A percentile compares a stretch with the other conserved stretches of the same genome.
Evolutionary conservation across 2,329 filamentous ascomycete species (phyloP).

Genomic region (Arthroderma sp.): DNA sequence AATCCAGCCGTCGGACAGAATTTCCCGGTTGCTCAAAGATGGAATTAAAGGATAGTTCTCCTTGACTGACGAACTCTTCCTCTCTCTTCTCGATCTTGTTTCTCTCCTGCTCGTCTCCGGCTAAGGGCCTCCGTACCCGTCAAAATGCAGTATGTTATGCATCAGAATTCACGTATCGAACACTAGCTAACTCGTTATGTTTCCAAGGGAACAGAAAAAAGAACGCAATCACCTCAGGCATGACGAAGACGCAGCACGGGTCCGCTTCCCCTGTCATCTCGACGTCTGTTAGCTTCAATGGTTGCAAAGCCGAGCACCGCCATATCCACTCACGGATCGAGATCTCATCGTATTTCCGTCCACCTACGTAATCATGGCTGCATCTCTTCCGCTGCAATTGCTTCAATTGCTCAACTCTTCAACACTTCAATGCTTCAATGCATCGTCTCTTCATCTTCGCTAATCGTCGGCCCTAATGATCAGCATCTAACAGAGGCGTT

Average conservation of each 20-base stretch:
- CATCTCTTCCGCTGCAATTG: not conserved
- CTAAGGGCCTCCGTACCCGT: not conserved
- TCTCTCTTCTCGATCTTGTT: not conserved
- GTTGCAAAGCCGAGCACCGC: not conserved
- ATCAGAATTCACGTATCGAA: not conserved
- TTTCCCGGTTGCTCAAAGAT: not conserved
- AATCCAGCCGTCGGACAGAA: not conserved
- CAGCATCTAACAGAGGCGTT: not conserved
- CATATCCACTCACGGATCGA: not conserved
- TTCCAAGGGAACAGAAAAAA: not conserved
- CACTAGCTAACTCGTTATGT: not conserved
- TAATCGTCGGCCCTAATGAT: too few relatives aligned
- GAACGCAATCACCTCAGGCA: not conserved
- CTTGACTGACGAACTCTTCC: too few relatives aligned
- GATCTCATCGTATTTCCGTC: constrained; percentile 1
- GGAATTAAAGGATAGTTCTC: not conserved
- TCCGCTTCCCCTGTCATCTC: not conserved
- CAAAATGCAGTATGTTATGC: not conserved
- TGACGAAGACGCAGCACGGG: not conserved
- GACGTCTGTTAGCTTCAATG: constrained; percentile 4
- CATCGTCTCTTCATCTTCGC: not conserved
- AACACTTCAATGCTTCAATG: too few relatives aligned
- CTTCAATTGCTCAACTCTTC: not conserved
- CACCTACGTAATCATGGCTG: not conserved
- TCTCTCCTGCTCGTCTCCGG: not conserved